Conservation (phyloP, 345 rosid genomes). For the Populus euphratica region DNA sequence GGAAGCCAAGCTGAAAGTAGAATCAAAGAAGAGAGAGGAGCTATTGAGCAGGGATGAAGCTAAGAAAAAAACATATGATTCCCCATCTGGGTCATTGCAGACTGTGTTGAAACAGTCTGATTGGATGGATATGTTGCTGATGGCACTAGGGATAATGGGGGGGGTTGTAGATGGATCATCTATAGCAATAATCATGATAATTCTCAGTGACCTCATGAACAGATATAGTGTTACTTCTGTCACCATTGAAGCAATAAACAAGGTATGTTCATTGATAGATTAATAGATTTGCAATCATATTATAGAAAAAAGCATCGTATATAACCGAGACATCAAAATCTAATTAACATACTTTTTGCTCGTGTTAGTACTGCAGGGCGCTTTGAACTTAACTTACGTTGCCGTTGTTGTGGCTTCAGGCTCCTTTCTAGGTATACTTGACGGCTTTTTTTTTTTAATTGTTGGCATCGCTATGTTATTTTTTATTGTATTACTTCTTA, state of each 20-base stretch:
- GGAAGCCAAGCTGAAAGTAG: background rate
- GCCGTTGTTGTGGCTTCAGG: constrained; percentile 29
- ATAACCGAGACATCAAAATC: background rate
- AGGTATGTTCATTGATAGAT: constrained; percentile 11
- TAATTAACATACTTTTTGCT: background rate
- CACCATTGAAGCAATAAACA: background rate
- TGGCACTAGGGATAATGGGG: constrained; percentile 24
- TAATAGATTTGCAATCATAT: background rate
- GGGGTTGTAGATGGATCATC: constrained; percentile 23
- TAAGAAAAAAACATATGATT: background rate
- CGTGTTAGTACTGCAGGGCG: constrained; percentile 15
- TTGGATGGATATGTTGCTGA: constrained; percentile 25
- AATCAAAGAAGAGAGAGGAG: too few species aligned
- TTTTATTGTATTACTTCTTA: background rate
- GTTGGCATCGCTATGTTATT: background rate
- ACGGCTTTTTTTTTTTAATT: too few species aligned
- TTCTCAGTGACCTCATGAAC: constrained; percentile 26
- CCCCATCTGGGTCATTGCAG: background rate
- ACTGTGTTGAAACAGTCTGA: constrained; percentile 7
- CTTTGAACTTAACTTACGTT: constrained; percentile 26
- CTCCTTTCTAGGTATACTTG: constrained; percentile 25
- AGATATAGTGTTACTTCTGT: constrained; percentile 6
- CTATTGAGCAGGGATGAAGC: background rate
- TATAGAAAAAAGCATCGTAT: background rate
- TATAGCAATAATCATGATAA: constrained; percentile 16